Percentiles rank a stretch among this genome's conserved stretches.
phyloP scores from a whole-genome alignment of 257 asterid genomes.

The Salvia hispanica region DNA sequence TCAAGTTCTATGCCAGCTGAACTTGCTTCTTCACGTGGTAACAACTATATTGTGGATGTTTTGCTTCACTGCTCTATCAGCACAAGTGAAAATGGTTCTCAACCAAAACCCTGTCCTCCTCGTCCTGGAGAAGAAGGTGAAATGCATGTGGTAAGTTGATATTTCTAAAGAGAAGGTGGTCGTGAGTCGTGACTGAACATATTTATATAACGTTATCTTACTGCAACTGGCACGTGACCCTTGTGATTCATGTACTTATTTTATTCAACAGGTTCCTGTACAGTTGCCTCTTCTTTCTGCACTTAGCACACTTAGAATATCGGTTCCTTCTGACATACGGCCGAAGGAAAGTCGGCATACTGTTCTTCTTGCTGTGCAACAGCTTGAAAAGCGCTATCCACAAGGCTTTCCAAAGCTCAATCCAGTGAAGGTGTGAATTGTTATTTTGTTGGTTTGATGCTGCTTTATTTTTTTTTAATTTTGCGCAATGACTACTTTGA shows the following conservation, averaged over 20 bases:
- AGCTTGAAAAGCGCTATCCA: slow-evolving; percentile 88
- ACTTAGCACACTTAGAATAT: slow-evolving; percentile 77
- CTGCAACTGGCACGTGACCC: slow-evolving; percentile 17
- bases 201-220: slow-evolving; percentile 6
- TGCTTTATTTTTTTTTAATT: slow-evolving; percentile 16
- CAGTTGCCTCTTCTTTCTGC: slow-evolving; percentile 90
- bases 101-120: slow-evolving; percentile 88
- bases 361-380: slow-evolving; percentile 79
- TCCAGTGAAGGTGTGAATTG: slow-evolving; percentile 70
- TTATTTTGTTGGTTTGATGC: slow-evolving; percentile 30
- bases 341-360: slow-evolving; percentile 90
- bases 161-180: slow-evolving; percentile 5
- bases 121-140: slow-evolving; percentile 92
- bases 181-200: slow-evolving; percentile 13
- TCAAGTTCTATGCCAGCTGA: slow-evolving; percentile 86
- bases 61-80: slow-evolving; percentile 87
- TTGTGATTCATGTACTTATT: slow-evolving; percentile 22
- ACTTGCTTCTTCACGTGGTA: slow-evolving; percentile 83
- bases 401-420: slow-evolving; percentile 92
- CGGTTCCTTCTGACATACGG: slow-evolving; percentile 86
- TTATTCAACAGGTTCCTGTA: slow-evolving; percentile 77
- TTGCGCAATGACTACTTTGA: slow-evolving; percentile 16
- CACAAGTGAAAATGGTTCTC: slow-evolving; percentile 72
- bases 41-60: slow-evolving; percentile 77
- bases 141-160: slow-evolving; percentile 91